Percentiles rank a stretch among this genome's conserved stretches.
phyloP scores from a whole-genome alignment of 257 asterid species.

The Prunella vulgaris region DNA sequence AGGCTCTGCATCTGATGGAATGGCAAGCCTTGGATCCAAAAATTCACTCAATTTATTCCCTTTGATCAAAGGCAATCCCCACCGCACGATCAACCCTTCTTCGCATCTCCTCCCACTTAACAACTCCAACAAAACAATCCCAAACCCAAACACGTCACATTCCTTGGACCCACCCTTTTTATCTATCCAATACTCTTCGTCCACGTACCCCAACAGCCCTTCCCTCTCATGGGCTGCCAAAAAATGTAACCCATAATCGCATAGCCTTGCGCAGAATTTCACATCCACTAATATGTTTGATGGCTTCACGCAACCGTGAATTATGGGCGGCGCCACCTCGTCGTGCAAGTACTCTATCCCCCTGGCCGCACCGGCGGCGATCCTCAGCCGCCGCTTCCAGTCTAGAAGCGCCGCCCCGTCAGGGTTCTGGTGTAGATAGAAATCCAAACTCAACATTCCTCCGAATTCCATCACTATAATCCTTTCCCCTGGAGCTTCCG shows the following conservation, averaged over 20 bases:
- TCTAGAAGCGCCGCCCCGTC: conserved; percentile 58
- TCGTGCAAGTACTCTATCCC: conserved; percentile 79
- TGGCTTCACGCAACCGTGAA: conserved; percentile 82
- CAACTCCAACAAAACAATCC: conserved; percentile 77
- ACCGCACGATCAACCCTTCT: conserved; percentile 41
- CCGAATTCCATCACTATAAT: conserved; percentile 61
- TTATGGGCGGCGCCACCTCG: conserved; percentile 46
- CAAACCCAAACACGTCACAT: conserved; percentile 75
- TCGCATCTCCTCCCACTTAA: conserved; percentile 67
- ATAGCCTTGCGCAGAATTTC: conserved; percentile 51
- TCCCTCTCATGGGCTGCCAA: conserved; percentile 42
- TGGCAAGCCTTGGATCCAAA: conserved; percentile 55
- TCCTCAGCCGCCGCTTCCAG: conserved; percentile 58
- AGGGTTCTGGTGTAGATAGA: conserved; percentile 54
- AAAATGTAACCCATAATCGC: conserved; percentile 73
- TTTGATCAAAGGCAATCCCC: conserved; percentile 81
- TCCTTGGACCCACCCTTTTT: conserved; percentile 55
- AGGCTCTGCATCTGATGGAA: conserved; percentile 47
- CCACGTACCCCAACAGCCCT: conserved; percentile 58
- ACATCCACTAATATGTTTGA: conserved; percentile 67
- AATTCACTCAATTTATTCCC: conserved; percentile 47
- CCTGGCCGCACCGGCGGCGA: conserved; percentile 61
- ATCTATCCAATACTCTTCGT: conserved; percentile 52
- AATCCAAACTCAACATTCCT: conserved; percentile 77
- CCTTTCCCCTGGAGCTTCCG: conserved; percentile 87